Evolutionary conservation across 352 stramenopile genomes (phyloP), one percentile per base, ranked within the genome.

Genomic region (Pythium myriotylum): DNA sequence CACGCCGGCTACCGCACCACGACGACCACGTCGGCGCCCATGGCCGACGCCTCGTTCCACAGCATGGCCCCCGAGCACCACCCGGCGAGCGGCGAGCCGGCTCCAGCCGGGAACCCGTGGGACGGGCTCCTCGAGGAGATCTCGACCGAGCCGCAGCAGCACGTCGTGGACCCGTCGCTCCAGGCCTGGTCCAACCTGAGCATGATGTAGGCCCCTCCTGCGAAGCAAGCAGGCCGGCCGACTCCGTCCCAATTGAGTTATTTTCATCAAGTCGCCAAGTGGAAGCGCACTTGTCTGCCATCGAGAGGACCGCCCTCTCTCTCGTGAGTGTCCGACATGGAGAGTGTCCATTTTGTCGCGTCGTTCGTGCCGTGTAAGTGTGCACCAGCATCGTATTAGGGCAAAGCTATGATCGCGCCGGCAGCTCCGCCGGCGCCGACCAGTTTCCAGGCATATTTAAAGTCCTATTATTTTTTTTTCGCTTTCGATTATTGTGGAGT

Each of bases 111-210:
- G 16, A 63, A 40, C 39, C 73, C 82, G 20, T 94, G 85, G 85
- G 85, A 92, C 29, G 82, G 86, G 49, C 73, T 94, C 33, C 62
- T 94, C 7, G 85, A 92, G 27, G 86, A 86, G 45, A 89, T 94
- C 64, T 77, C 81, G 4, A 68, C 40, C 46, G 71, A 81, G 49
- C 73, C 74, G 20, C 60, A 59, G 20, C 23, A 67, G 20, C 73
- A 81, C 40, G 64, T 71, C 35, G 67, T 83, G 33, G 79, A 91
- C 41, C 74, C 79, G 14, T 67, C 67, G 23, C 70, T 94, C 45
- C 79, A 91, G 51, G 70, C 73, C 33, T 92, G 80, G 80, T 86
- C 79, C 24, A 89, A 83, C 63, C 76, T 92, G 50, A 73, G 87
- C 69, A 86, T 92, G 54, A 79, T 90, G 67, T 92, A 53, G 70